Evolutionary conservation across 306 rosid genomes (phyloP).

Genomic region (Arachis hypogaea): DNA sequence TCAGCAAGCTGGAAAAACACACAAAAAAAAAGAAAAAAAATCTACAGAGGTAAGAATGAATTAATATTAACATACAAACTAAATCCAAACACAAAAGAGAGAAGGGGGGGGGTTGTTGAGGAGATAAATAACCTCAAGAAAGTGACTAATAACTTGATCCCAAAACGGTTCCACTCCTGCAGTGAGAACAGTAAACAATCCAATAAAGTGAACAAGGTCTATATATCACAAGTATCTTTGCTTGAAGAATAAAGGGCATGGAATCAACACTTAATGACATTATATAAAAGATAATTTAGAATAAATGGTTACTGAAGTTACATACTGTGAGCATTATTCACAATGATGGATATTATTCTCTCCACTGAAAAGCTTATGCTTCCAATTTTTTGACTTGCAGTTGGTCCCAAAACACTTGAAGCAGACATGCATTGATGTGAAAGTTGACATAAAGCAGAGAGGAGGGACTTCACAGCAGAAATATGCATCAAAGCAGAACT

Average conservation of each 20-base stretch:
- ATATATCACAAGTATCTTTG: constrained; percentile 27
- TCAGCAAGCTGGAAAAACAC: constrained; percentile 80
- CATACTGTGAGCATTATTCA: constrained; percentile 94
- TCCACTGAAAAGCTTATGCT: constrained; percentile 91
- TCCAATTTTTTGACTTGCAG: constrained; percentile 82
- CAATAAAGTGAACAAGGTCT: constrained; percentile 18
- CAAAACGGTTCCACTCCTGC: constrained; percentile 93
- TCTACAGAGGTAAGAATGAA: constrained; percentile 39
- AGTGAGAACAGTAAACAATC: constrained; percentile 35
- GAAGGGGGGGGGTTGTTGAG: background rate
- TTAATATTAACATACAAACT: constrained; percentile 29
- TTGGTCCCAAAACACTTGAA: constrained; percentile 68
- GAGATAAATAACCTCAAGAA: constrained; percentile 73
- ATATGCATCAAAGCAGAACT: constrained; percentile 94
- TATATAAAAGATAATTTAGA: constrained; percentile 28
- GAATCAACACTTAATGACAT: constrained; percentile 31
- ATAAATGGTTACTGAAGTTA: constrained; percentile 38
- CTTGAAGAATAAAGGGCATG: constrained; percentile 5
- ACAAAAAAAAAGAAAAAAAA: background rate
- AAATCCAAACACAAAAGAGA: background rate
- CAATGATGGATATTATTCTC: constrained; percentile 91
- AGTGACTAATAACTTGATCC: constrained; percentile 90
- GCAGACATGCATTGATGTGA: constrained; percentile 78
- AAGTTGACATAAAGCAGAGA: constrained; percentile 89
- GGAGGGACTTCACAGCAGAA: constrained; percentile 89